Conservation (phyloP, 495 filamentous ascomycete species). For the Lophiotrema nucula region DNA sequence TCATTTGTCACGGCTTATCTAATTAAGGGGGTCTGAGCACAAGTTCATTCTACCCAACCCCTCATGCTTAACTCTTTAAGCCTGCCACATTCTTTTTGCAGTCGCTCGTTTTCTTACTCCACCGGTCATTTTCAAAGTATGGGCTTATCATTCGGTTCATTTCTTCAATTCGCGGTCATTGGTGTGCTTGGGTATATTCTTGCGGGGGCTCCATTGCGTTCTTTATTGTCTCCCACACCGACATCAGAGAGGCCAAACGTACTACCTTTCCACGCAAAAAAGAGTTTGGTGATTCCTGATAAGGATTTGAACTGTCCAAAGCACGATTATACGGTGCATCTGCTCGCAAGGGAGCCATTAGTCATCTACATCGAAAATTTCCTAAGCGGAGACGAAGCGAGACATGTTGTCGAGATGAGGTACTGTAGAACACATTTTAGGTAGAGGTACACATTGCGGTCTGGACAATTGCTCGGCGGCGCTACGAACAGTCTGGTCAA, state of each 20-base stretch:
- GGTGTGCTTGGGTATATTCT: slow-evolving; percentile 25
- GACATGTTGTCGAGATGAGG: slow-evolving; percentile 53
- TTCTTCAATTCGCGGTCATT: slow-evolving; percentile 26
- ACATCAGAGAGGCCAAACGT: background rate
- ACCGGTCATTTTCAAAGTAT: too few species aligned
- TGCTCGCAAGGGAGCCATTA: slow-evolving; percentile 53
- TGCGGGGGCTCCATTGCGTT: slow-evolving; percentile 25
- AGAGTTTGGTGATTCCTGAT: slow-evolving; percentile 24
- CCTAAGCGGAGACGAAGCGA: slow-evolving; percentile 49
- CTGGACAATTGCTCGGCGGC: too few species aligned
- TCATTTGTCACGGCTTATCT: too few species aligned
- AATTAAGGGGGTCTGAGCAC: too few species aligned
- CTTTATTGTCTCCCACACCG: background rate
- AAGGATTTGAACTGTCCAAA: slow-evolving; percentile 16
- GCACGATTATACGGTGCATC: slow-evolving; percentile 24
- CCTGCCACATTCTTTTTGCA: too few species aligned
- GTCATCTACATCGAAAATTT: slow-evolving; percentile 60
- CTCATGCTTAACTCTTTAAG: too few species aligned
- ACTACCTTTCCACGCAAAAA: background rate
- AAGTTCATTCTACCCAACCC: too few species aligned
- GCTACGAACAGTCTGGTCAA: slow-evolving; percentile 4
- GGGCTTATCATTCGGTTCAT: background rate
- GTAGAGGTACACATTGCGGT: too few species aligned
- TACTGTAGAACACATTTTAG: too few species aligned
- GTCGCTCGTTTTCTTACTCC: too few species aligned